Percentiles rank a stretch among this genome's conserved stretches.
Conservation (phyloP, 306 rosid species). For the Sicyos edulis region DNA sequence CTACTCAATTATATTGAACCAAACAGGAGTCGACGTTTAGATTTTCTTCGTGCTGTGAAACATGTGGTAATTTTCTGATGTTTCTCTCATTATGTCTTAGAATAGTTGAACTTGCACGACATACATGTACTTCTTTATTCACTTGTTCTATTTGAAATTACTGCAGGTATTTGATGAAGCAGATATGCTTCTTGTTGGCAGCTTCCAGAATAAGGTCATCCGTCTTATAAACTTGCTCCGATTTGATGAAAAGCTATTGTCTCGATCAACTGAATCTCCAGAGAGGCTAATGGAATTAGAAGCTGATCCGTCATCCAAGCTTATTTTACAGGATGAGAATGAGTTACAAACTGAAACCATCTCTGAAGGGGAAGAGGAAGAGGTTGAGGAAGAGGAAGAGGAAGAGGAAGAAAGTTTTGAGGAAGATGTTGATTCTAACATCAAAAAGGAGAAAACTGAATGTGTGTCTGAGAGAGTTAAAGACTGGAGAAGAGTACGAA, state of each 20-base stretch:
- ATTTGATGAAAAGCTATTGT: conserved; percentile 69
- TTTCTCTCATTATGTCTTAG: conserved; percentile 20
- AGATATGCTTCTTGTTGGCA: conserved; percentile 92
- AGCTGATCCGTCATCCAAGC: conserved; percentile 34
- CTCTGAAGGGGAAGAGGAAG: conserved; percentile 12
- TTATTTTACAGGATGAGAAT: conserved; percentile 42
- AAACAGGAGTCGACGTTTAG: conserved; percentile 43
- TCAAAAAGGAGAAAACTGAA: conserved; percentile 26
- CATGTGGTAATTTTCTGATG: conserved; percentile 48
- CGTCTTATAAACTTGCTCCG: conserved; percentile 80
- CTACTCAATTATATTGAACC: conserved; percentile 76
- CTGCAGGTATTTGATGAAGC: conserved; percentile 96
- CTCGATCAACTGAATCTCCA: conserved; percentile 41
- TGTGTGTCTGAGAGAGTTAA: conserved; percentile 33
- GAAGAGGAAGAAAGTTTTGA: conserved; percentile 50
- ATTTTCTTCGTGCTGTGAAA: conserved; percentile 66
- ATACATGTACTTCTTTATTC: not conserved
- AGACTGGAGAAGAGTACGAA: conserved; percentile 82
- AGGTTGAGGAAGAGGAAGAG: not conserved
- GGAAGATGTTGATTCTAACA: conserved; percentile 27
- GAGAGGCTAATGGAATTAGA: conserved; percentile 36
- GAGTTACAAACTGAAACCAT: conserved; percentile 36
- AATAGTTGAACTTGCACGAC: not conserved
- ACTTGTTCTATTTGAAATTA: not conserved
- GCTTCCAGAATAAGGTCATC: conserved; percentile 87